A percentile compares a stretch with the other conserved stretches of the same genome.
phyloP scores from a whole-genome alignment of 352 stramenopile genomes.

The Saprolegnia diclina region DNA sequence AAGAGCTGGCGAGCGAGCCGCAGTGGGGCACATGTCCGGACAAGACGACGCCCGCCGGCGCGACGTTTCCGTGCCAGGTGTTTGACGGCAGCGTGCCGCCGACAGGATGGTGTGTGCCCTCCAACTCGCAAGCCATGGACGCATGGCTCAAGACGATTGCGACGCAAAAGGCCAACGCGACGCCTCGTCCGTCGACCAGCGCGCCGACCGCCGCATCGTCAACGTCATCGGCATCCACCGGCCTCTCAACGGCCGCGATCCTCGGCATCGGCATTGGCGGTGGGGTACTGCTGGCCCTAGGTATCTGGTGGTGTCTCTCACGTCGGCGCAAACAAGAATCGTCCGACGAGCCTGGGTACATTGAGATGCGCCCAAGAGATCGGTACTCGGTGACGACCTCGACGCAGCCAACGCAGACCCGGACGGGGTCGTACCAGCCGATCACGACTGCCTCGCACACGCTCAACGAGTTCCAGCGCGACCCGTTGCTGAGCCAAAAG shows the following conservation, averaged over 20 bases:
- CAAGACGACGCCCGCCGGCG: not conserved
- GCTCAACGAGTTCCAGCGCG: constrained; percentile 64
- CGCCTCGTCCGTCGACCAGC: not conserved
- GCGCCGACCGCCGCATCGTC: not conserved
- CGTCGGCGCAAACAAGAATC: not conserved
- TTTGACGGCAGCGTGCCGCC: not conserved
- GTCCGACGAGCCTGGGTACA: not conserved
- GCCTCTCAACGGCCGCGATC: not conserved
- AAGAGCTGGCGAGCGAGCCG: not conserved
- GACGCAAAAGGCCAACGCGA: not conserved
- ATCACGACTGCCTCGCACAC: constrained; percentile 34
- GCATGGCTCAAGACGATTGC: constrained; percentile 2
- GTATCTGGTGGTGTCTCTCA: not conserved
- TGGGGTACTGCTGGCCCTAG: not conserved
- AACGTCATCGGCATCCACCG: not conserved
- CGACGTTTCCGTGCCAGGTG: constrained; percentile 8
- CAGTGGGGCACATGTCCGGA: not conserved
- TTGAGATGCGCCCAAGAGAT: not conserved
- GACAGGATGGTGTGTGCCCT: constrained; percentile 5
- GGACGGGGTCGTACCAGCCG: not conserved
- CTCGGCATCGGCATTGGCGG: constrained; percentile 13
- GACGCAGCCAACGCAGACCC: not conserved
- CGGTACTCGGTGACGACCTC: not conserved
- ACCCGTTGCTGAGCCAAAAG: constrained; percentile 42
- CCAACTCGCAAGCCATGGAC: not conserved